Base-by-base conservation (phyloP, 2,329 filamentous ascomycete genomes). In the Passalora sequoiae region DNA sequence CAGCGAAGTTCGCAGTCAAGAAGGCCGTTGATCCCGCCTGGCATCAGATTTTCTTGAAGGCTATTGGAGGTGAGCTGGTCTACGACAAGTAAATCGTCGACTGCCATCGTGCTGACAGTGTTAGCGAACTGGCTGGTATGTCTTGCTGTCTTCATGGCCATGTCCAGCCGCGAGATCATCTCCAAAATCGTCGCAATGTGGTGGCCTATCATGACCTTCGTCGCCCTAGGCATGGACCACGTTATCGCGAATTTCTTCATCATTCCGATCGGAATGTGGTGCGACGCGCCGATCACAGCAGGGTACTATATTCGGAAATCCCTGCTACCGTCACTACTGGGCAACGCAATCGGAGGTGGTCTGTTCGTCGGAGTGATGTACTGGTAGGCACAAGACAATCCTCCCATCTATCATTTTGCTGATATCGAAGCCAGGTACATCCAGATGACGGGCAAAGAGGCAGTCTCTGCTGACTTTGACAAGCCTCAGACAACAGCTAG, bases 21-120 rank as follows among this genome's bases (percentile, higher is more conserved):
- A 79, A 78, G 50, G 71, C 69, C 47, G 59, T 76, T 7, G 65
- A 60, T 0, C 74, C 75, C 0, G 51, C 65, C 2, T 75, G 73
- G 63, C 70, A 75, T 38, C 67, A 72, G 43, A 73, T 79, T 38
- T 76, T 80, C 54, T 59, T 78, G 0, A 67, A 72, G 30, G 76
- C 62, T 1, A 76, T 80, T 32, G 72, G 75, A 4, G 58, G 57
- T 52, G 79, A 75, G 75, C 68, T 80, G 0, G 75, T 80, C 2
- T 77, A 7, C 24, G 24, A 27, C 24, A 27, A 27, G 24, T 12
- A n/a, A n/a, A n/a, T 27, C 12, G 6, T 27, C 24, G 24, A 27
- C 24, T 7, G 24, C 12, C 24, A 7, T 6, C 12, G 24, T 12
- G 6, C 6, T 27, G 24, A 27, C 24, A 6, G 24, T 27, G 24